Base-by-base conservation (phyloP, 2,329 filamentous ascomycete species). In the Karstenula rhodostoma region DNA sequence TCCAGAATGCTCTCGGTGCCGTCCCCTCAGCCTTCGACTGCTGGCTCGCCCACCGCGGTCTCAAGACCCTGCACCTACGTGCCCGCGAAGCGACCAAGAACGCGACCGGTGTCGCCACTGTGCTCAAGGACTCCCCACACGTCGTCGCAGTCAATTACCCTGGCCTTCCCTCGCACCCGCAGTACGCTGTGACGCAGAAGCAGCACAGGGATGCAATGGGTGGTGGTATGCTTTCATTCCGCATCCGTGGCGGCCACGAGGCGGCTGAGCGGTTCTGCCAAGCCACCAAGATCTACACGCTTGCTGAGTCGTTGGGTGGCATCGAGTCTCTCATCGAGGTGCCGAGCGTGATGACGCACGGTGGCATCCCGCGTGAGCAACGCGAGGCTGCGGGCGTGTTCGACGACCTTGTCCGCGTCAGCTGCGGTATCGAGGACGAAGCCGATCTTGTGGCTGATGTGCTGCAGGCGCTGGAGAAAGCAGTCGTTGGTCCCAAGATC, bases 201-300 rank as follows among this genome's bases (percentile, higher is more conserved):
- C 95, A 99, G 83, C 95, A 99, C 83, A 91, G 95, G 68, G 86
- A 96, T 70, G 95, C 91, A 64, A 90, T 98, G 86, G 95, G 95
- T 61, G 95, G 95, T 69, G 95, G 95, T 63, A 99, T 99, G 95
- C 88, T 99, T 46, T 94, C 91, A 60, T 99, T 99, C 89, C 90
- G 95, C 67, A 92, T 99, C 78, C 87, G 88, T 67, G 95, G 94
- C 58, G 95, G 95, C 37, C 87, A 93, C 73, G 85, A 85, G 48
- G 94, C 94, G 0, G 95, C 95, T 15, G 91, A 96, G 81, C 87
- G 89, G 55, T 99, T 99, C 87, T 98, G 95, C 85, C 89, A 95
- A 79, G 82, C 86, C 61, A 97, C 94, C 46, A 88, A 88, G 73
- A 89, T 99, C 78, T 98, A 97, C 81, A 97, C 93, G 1, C 85